Evolutionary conservation across 768 basidiomycete species (phyloP).

Genomic region (Russula ochroleuca): DNA sequence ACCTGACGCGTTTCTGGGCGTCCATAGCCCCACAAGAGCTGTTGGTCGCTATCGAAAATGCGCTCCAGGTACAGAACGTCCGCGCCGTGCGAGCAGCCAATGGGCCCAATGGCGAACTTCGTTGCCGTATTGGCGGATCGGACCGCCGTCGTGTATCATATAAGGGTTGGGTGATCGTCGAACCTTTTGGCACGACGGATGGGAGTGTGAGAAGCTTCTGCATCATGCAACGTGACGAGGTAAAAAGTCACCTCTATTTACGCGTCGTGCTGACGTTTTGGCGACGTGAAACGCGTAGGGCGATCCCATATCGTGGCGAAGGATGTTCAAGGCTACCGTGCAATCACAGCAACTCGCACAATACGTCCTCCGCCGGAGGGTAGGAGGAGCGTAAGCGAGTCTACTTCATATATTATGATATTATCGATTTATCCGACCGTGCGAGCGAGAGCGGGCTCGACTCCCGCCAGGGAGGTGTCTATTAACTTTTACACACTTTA

Average conservation of each 20-base stretch:
- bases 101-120: constrained; percentile 33
- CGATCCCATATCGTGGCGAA: constrained; percentile 73
- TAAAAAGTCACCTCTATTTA: constrained; percentile 35
- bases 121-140: constrained; percentile 54
- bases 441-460: constrained; percentile 38
- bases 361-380: constrained; percentile 43
- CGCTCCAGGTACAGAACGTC: constrained; percentile 46
- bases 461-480: constrained; percentile 32
- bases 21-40: constrained; percentile 50
- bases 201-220: constrained; percentile 54
- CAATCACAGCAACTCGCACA: constrained; percentile 49
- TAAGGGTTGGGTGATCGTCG: constrained; percentile 74
- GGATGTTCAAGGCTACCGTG: constrained; percentile 66
- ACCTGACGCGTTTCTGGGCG: constrained; percentile 80
- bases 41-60: constrained; percentile 50
- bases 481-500: neutral
- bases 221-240: constrained; percentile 65
- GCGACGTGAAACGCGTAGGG: constrained; percentile 43
- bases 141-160: constrained; percentile 60
- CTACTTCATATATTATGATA: neutral
- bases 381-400: constrained; percentile 3
- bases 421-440: constrained; percentile 15
- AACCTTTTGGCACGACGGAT: constrained; percentile 50
- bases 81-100: constrained; percentile 4
- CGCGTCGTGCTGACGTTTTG: neutral